phyloP scores from a whole-genome alignment of 176 grass and related monocot species.

The Phyllostachys edulis region DNA sequence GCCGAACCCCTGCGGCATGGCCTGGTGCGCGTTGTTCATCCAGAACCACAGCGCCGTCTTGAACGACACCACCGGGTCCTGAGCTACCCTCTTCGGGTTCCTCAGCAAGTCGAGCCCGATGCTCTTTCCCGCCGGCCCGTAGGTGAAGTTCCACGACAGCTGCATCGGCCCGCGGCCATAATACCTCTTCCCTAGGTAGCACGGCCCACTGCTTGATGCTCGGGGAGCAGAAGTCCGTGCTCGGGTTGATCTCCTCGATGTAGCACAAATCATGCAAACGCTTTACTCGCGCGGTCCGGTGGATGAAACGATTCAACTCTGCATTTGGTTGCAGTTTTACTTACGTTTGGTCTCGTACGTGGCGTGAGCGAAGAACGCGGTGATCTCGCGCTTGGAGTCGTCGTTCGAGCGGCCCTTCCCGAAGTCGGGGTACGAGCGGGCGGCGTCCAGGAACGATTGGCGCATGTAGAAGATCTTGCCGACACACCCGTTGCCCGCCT shows the following conservation, averaged over 20 bases:
- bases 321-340: neutral
- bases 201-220: constrained; percentile 43
- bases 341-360: constrained; percentile 66
- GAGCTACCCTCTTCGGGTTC: constrained; percentile 54
- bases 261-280: constrained; percentile 52
- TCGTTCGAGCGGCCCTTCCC: neutral
- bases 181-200: constrained; percentile 46
- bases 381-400: no score
- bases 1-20: constrained; percentile 49
- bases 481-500: constrained; percentile 36
- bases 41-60: constrained; percentile 66
- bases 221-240: constrained; percentile 44
- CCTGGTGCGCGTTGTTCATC: constrained; percentile 57
- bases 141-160: constrained; percentile 83
- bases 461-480: constrained; percentile 67
- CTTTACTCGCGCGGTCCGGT: no score
- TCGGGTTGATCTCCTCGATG: constrained; percentile 70
- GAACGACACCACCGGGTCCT: constrained; percentile 49
- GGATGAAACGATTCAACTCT: neutral
- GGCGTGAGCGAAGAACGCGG: neutral
- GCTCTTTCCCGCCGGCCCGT: constrained; percentile 55
- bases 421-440: constrained; percentile 36
- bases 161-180: constrained; percentile 68
- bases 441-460: constrained; percentile 40
- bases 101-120: constrained; percentile 71